Evolutionary conservation across 208 protist species (phyloP).

Genomic region (Wallacemonas sp.): DNA sequence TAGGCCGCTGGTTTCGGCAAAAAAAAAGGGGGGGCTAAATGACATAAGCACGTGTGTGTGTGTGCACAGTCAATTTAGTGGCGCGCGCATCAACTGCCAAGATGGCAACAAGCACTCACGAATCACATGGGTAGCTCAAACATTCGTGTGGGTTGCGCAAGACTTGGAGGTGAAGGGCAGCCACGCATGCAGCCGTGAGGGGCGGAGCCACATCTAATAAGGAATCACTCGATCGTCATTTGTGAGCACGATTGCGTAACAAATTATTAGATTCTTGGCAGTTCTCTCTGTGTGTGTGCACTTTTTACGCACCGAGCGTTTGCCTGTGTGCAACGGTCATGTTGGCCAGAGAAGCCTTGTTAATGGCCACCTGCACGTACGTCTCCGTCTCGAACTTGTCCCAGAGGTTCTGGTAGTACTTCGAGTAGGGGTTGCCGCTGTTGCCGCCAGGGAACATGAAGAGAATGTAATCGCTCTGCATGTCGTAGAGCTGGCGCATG

Average conservation of each 20-base stretch:
- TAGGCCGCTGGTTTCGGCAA: no score
- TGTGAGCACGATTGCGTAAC: no score
- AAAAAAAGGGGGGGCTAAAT: background rate
- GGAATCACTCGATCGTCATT: no score
- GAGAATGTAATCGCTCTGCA: slow-evolving; percentile 27
- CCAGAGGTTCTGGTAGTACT: slow-evolving; percentile 51
- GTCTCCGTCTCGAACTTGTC: slow-evolving; percentile 32
- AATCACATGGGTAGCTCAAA: no score
- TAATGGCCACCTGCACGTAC: slow-evolving; percentile 33
- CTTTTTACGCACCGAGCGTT: slow-evolving; percentile 5
- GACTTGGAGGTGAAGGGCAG: no score
- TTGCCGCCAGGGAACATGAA: slow-evolving; percentile 51
- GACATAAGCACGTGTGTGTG: background rate
- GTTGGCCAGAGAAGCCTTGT: background rate
- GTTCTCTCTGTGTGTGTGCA: background rate
- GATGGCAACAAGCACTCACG: no score
- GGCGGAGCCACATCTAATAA: no score
- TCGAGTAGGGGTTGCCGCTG: slow-evolving; percentile 65
- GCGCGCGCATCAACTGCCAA: no score
- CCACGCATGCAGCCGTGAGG: no score
- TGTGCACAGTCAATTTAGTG: no score
- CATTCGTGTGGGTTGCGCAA: no score
- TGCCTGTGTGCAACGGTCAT: slow-evolving; percentile 14
- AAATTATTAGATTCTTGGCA: no score
- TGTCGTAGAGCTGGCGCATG: slow-evolving; percentile 52